These are phyloP conservation scores for Solanum corneliomulleri DNA, from an alignment of 257 asterid genomes.

Conservation along the genomic window DNA sequence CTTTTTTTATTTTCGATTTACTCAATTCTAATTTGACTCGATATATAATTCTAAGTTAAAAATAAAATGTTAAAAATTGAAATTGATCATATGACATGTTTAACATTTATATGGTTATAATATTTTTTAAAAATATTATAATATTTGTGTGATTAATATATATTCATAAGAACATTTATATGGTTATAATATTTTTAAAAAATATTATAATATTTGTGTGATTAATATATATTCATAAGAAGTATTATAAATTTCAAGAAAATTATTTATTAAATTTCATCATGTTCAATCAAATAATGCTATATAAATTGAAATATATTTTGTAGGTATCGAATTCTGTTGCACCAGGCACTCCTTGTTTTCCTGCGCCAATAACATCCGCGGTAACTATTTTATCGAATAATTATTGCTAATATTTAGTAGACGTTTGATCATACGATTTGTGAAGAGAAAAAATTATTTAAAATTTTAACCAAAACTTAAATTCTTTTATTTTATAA, in stretches of 20 bases:
- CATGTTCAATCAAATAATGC: neutral
- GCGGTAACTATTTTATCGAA: conserved; percentile 19
- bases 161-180: neutral
- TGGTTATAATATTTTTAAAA: neutral
- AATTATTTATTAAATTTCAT: neutral
- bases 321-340: neutral
- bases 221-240: neutral
- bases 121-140: neutral
- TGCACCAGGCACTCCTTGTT: conserved; percentile 28
- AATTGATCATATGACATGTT: neutral
- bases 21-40: neutral
- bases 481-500: too few relatives aligned
- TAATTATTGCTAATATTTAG: neutral
- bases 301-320: neutral
- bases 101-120: neutral
- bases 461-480: too few relatives aligned
- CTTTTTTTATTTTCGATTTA: neutral
- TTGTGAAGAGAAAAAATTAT: neutral
- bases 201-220: neutral
- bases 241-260: neutral
- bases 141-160: neutral
- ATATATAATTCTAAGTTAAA: neutral
- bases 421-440: neutral
- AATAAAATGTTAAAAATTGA: neutral
- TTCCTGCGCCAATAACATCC: conserved; percentile 30